Base-by-base conservation (phyloP, 257 asterid genomes). In the Thymus quinquecostatus region DNA sequence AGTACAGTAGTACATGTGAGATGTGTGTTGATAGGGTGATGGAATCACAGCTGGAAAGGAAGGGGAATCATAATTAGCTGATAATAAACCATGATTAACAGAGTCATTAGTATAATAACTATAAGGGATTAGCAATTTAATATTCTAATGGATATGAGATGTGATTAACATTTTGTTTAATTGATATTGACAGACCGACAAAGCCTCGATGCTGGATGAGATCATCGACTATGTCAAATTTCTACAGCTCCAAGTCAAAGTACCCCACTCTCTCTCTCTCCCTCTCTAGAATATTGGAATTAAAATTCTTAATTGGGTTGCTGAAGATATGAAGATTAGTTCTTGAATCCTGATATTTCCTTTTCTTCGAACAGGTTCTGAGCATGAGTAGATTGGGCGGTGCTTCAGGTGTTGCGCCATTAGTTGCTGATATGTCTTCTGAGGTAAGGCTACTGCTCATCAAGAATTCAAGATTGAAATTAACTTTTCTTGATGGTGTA, bases 171-270 rank as follows among this genome's bases (percentile, higher is more conserved):
- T 36, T 57, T 67, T 60, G 60, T 78, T 55, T 75, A 21, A 54
- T 79, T 86, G 81, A 83, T 74, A 83, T 21, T 87, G 91, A 85
- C 96, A 90, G 97, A 89, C 97, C 47, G 97, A 92, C 87, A 92
- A 92, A 75, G 98, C 96, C 62, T 88, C 98, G 64, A 92, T 89
- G 98, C 89, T 92, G 66, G 98, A 92, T 84, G 98, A 92, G 86
- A 92, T 92, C 83, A 88, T 92, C 79, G 97, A 89, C 87, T 92
- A 92, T 85, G 97, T 92, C 79, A 92, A 92, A 86, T 92, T 92
- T 87, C 87, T 89, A 76, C 96, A 90, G 89, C 95, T 92, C 84
- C 98, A 92, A 87, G 98, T 89, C 97, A 91, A 91, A 79, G 96
- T 89, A 89, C 78, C 32, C 0, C 30, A 21, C 21, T 3, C 36